These are phyloP conservation scores for Talaromyces marneffei DNA, from an alignment of 2,329 filamentous ascomycete genomes.

Conservation along the genomic window DNA sequence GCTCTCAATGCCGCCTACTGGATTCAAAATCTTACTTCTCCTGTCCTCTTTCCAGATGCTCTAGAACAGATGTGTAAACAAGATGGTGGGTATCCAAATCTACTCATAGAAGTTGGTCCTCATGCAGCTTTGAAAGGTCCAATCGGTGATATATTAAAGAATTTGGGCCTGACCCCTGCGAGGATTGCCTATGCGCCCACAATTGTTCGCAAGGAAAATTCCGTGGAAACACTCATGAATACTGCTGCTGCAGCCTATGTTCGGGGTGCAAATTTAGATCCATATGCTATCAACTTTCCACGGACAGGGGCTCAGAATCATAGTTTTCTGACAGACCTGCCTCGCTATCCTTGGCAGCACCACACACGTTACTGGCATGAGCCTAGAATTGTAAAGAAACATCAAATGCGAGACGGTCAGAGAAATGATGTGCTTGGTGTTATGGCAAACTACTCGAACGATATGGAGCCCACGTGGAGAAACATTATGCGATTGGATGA, in stretches of 20 bases:
- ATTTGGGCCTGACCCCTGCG: neutral
- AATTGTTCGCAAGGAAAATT: slow-evolving; percentile 31
- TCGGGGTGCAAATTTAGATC: slow-evolving; percentile 1
- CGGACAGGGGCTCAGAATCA: slow-evolving; percentile 1
- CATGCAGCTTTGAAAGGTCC: slow-evolving; percentile 29
- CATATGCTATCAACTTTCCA: slow-evolving; percentile 11
- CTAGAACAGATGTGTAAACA: slow-evolving; percentile 16
- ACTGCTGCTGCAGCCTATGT: neutral
- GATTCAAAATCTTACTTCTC: slow-evolving; percentile 29
- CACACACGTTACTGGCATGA: slow-evolving; percentile 14
- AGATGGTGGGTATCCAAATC: slow-evolving; percentile 1
- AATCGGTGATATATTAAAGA: slow-evolving; percentile 14
- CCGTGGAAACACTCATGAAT: slow-evolving; percentile 16
- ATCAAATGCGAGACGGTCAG: slow-evolving; percentile 2
- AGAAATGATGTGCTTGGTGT: slow-evolving; percentile 15
- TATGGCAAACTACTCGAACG: slow-evolving; percentile 20
- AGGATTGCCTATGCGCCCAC: slow-evolving; percentile 24
- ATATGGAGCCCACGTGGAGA: slow-evolving; percentile 25
- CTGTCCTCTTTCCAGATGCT: slow-evolving; percentile 31
- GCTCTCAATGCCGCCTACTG: slow-evolving; percentile 25
- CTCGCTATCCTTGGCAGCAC: slow-evolving; percentile 22
- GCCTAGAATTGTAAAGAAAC: slow-evolving; percentile 17
- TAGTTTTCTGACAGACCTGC: slow-evolving; percentile 16
- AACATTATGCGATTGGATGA: slow-evolving; percentile 28
- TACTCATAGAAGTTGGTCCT: slow-evolving; percentile 28